phyloP scores from a whole-genome alignment of 2,329 filamentous ascomycete species.

The Cercospora zeae-maydis region DNA sequence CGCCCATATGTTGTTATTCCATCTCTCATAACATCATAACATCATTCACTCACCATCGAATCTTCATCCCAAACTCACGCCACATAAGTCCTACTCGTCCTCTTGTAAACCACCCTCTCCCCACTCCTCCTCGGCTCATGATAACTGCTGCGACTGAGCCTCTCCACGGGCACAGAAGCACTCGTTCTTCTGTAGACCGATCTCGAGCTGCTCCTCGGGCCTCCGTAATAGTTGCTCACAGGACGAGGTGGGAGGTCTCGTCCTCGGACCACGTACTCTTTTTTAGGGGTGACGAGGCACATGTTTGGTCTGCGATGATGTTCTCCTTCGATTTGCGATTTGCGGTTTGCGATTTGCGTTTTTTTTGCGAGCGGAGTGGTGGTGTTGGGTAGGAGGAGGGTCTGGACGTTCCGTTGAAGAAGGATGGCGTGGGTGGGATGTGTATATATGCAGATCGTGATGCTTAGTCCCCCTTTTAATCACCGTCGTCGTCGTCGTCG shows the following conservation, averaged over 20 bases:
- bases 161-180: constrained; percentile 23
- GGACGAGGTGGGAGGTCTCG: constrained; percentile 31
- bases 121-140: constrained; percentile 18
- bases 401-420: too few species aligned
- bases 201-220: constrained; percentile 18
- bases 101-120: constrained; percentile 23
- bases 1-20: background rate
- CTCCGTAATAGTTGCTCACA: constrained; percentile 34
- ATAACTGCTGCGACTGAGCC: constrained; percentile 25
- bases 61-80: constrained; percentile 2
- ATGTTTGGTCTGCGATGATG: constrained; percentile 13
- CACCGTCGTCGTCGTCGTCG: too few species aligned
- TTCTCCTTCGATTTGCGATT: background rate
- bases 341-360: too few species aligned
- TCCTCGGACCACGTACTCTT: constrained; percentile 21
- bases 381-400: background rate
- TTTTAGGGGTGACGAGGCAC: constrained; percentile 32
- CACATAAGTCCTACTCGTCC: constrained; percentile 31
- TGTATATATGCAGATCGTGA: too few species aligned
- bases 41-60: background rate
- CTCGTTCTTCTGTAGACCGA: constrained; percentile 24
- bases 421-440: background rate
- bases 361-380: background rate
- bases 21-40: background rate
- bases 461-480: too few species aligned